These are phyloP conservation scores for Plasmodium knowlesi DNA, from an alignment of 169 alveolate genomes.

Conservation along the genomic window DNA sequence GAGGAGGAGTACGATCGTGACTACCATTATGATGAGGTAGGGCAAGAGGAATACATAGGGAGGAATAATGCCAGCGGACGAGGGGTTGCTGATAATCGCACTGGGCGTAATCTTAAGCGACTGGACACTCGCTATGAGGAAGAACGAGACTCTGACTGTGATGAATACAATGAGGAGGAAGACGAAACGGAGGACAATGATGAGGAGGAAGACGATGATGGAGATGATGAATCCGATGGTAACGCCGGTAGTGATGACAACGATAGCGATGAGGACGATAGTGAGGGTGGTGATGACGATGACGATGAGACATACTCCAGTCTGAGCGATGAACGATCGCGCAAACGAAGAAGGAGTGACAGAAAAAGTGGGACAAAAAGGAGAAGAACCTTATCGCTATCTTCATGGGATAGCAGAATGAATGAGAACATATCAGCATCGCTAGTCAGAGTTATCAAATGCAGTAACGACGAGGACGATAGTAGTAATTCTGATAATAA, in stretches of 20 bases:
- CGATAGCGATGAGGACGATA: not conserved
- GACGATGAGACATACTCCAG: not conserved
- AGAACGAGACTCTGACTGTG: not conserved
- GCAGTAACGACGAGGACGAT: not conserved
- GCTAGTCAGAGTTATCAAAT: constrained; percentile 5
- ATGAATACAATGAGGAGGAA: not conserved
- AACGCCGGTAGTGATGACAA: not conserved
- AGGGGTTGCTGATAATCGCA: not conserved
- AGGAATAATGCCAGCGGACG: not conserved
- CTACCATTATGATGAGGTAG: too few relatives aligned
- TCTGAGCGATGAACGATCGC: not conserved
- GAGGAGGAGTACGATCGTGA: not conserved
- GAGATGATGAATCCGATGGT: not conserved
- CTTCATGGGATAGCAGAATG: not conserved
- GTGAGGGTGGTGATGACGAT: too few relatives aligned
- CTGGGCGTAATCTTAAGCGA: not conserved
- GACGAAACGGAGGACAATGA: not conserved
- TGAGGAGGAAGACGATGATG: not conserved
- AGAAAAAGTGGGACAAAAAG: not conserved
- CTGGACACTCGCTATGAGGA: not conserved
- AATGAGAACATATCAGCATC: not conserved
- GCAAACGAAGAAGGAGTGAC: not conserved
- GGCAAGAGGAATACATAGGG: not conserved
- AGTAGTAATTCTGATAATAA: constrained; percentile 17
- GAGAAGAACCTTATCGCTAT: not conserved